These are phyloP conservation scores for Calonectria montana DNA, from an alignment of 2,329 filamentous ascomycete species.

Conservation along the genomic window DNA sequence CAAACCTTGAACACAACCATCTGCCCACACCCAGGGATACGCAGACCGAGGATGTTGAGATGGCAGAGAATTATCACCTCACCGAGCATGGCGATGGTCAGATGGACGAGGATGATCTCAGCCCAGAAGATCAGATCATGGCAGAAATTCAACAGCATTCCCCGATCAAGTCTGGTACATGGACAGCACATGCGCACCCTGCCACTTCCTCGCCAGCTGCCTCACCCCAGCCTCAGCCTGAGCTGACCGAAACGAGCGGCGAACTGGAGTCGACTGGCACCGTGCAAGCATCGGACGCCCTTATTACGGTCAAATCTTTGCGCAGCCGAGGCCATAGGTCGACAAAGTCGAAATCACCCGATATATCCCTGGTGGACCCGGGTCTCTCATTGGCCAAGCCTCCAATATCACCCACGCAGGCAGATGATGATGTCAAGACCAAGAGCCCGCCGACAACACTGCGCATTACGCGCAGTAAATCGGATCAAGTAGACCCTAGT, in stretches of 20 bases:
- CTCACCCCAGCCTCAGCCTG: constrained; percentile 26
- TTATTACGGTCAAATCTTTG: constrained; percentile 44
- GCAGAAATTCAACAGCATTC: constrained; percentile 44
- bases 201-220: constrained; percentile 20
- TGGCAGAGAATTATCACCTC: constrained; percentile 24
- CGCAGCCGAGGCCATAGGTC: constrained; percentile 44
- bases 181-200: constrained; percentile 21
- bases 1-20: constrained; percentile 26
- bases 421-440: constrained; percentile 27
- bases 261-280: constrained; percentile 23
- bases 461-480: constrained; percentile 44
- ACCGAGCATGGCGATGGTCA: constrained; percentile 17
- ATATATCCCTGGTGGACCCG: constrained; percentile 41
- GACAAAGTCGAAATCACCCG: constrained; percentile 38
- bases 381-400: constrained; percentile 44
- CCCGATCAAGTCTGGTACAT: constrained; percentile 24
- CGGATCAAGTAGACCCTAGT: constrained; percentile 38
- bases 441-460: constrained; percentile 34
- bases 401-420: constrained; percentile 24
- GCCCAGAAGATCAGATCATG: constrained; percentile 45
- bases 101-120: constrained; percentile 37
- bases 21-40: constrained; percentile 39
- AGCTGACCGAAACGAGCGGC: constrained; percentile 19
- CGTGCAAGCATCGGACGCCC: constrained; percentile 36
- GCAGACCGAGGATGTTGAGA: constrained; percentile 33